These are phyloP conservation scores for Talaromyces trachyspermus DNA, from an alignment of 495 filamentous ascomycete species.

Conservation along the genomic window DNA sequence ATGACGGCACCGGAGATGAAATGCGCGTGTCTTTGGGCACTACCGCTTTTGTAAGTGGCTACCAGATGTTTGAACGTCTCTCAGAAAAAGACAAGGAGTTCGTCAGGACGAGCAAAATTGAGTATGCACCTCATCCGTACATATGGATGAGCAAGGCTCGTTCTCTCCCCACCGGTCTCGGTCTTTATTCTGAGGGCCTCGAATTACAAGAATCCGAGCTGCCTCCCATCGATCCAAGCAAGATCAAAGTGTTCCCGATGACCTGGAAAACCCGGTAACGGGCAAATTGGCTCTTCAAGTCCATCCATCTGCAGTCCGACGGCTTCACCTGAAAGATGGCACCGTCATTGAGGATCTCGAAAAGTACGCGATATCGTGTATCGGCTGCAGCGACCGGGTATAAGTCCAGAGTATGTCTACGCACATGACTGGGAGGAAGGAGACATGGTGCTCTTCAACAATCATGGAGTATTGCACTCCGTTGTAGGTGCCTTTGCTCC, in stretches of 20 bases:
- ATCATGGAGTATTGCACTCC: constrained; percentile 62
- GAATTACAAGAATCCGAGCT: constrained; percentile 51
- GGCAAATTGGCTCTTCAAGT: constrained; percentile 61
- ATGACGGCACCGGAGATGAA: constrained; percentile 62
- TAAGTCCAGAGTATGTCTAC: constrained; percentile 59
- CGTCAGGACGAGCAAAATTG: constrained; percentile 52
- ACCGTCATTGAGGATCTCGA: constrained; percentile 56
- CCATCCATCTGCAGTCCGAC: constrained; percentile 59
- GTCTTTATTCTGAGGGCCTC: constrained; percentile 52
- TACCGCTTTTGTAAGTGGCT: constrained; percentile 65
- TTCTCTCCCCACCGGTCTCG: constrained; percentile 58
- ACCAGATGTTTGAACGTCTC: constrained; percentile 56
- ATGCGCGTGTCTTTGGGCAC: constrained; percentile 63
- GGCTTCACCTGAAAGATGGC: constrained; percentile 55
- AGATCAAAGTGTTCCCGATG: constrained; percentile 64
- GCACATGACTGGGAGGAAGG: constrained; percentile 69
- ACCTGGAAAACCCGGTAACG: constrained; percentile 66
- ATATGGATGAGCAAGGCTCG: constrained; percentile 66
- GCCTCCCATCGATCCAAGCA: constrained; percentile 52
- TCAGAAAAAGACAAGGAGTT: constrained; percentile 59
- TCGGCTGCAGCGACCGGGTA: constrained; percentile 61
- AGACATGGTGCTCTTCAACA: constrained; percentile 67
- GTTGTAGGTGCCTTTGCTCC: constrained; percentile 67
- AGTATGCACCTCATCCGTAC: constrained; percentile 65
- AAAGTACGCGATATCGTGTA: constrained; percentile 61